phyloP scores from a whole-genome alignment of 129 eudicot species.

The Lactuca sativa region DNA sequence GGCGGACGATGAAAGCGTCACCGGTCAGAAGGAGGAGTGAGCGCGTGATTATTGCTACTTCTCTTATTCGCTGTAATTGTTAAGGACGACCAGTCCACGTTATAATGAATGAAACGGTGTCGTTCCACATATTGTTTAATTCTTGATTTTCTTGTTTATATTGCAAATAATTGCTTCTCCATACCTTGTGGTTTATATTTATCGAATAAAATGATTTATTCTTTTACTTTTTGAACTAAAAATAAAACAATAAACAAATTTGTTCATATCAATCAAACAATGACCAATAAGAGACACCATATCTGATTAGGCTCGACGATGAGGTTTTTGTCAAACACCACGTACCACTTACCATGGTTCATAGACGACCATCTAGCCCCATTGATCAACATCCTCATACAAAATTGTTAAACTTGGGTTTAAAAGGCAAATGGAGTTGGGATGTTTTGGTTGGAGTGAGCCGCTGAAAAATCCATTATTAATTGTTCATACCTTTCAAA shows the following conservation, averaged over 20 bases:
- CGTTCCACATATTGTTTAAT: slow-evolving; percentile 23
- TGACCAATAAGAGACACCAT: too few species aligned
- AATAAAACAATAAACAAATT: not conserved
- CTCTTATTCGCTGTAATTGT: slow-evolving; percentile 8
- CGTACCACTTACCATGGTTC: too few species aligned
- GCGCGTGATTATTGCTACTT: slow-evolving; percentile 16
- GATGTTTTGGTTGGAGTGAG: too few species aligned
- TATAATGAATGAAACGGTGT: slow-evolving; percentile 19
- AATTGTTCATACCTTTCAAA: too few species aligned
- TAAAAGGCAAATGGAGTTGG: too few species aligned
- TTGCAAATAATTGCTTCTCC: slow-evolving; percentile 27
- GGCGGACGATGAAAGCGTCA: slow-evolving; percentile 29
- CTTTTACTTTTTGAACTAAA: not conserved
- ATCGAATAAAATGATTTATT: not conserved
- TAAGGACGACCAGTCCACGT: slow-evolving; percentile 23
- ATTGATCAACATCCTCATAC: too few species aligned
- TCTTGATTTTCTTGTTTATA: slow-evolving; percentile 27
- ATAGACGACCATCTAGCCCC: too few species aligned
- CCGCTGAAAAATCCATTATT: too few species aligned
- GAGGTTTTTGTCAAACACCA: too few species aligned
- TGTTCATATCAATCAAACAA: not conserved
- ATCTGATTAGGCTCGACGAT: too few species aligned
- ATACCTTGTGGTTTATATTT: slow-evolving; percentile 6
- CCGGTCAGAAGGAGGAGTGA: slow-evolving; percentile 40
- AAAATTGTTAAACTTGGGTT: too few species aligned